Percentiles rank a stretch among this genome's conserved stretches.
Conservation (phyloP, 805 yeast genomes). For the Metschnikowia rubicola region DNA sequence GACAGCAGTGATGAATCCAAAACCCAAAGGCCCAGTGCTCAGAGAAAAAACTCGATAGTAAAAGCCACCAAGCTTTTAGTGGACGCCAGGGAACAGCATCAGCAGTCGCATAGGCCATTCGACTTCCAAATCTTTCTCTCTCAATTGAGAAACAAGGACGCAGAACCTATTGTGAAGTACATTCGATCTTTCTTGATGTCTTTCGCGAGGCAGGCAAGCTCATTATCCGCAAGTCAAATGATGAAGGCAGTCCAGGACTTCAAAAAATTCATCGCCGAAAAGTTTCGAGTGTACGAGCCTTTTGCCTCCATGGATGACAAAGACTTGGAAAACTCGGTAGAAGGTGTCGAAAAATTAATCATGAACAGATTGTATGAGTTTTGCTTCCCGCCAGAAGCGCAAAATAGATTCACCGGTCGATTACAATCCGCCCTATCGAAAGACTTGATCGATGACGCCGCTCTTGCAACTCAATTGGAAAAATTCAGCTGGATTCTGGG, state of each 20-base stretch:
- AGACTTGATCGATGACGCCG: slow-evolving; percentile 61
- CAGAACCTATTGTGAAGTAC: slow-evolving; percentile 87
- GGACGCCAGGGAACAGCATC: slow-evolving; percentile 36
- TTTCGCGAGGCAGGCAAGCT: slow-evolving; percentile 54
- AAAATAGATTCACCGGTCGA: slow-evolving; percentile 20
- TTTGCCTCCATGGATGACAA: slow-evolving; percentile 61
- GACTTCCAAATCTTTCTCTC: slow-evolving; percentile 80
- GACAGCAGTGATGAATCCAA: background rate
- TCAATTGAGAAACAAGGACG: slow-evolving; percentile 67
- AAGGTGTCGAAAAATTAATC: slow-evolving; percentile 88
- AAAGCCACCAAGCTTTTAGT: slow-evolving; percentile 14
- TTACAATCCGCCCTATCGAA: slow-evolving; percentile 37
- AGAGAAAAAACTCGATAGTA: slow-evolving; percentile 13
- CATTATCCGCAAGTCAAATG: slow-evolving; percentile 76
- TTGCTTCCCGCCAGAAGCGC: slow-evolving; percentile 77
- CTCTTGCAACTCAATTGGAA: slow-evolving; percentile 48
- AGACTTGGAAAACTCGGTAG: slow-evolving; percentile 67
- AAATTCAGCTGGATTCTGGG: slow-evolving; percentile 73
- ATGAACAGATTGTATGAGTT: slow-evolving; percentile 80
- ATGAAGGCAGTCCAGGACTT: slow-evolving; percentile 75
- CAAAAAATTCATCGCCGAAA: slow-evolving; percentile 62
- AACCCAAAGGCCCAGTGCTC: slow-evolving; percentile 1
- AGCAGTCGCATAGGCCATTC: slow-evolving; percentile 50
- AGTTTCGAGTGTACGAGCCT: slow-evolving; percentile 64
- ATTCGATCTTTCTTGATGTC: slow-evolving; percentile 79